phyloP scores from a whole-genome alignment of 2,329 filamentous ascomycete species.

The Colletotrichum cereale region DNA sequence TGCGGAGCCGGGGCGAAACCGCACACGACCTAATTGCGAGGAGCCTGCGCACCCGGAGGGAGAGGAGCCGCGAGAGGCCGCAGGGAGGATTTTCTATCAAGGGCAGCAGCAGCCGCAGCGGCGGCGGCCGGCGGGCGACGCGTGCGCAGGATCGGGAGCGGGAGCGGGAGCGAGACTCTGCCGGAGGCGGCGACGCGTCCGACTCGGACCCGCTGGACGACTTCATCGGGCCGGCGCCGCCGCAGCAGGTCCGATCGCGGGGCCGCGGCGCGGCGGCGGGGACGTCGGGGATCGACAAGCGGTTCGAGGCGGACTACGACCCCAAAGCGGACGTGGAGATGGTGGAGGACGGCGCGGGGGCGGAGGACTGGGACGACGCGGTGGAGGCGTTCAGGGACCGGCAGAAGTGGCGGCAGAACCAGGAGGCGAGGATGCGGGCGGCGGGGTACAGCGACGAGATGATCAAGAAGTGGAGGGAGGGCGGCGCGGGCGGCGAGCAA shows the following conservation, averaged over 20 bases:
- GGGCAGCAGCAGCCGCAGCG: slow-evolving; percentile 15
- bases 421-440: slow-evolving; percentile 79
- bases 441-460: slow-evolving; percentile 85
- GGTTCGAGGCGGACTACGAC: slow-evolving; percentile 78
- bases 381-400: slow-evolving; percentile 84
- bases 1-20: slow-evolving; percentile 30
- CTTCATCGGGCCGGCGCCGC: slow-evolving; percentile 80
- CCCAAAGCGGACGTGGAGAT: slow-evolving; percentile 67
- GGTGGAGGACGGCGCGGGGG: slow-evolving; percentile 59
- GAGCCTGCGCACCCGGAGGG: background rate
- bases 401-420: slow-evolving; percentile 81
- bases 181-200: slow-evolving; percentile 44
- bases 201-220: slow-evolving; percentile 81
- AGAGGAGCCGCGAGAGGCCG: slow-evolving; percentile 14
- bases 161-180: slow-evolving; percentile 38
- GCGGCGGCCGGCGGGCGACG: slow-evolving; percentile 1
- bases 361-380: slow-evolving; percentile 79
- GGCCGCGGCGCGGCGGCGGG: slow-evolving; percentile 77
- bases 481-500: slow-evolving; percentile 56
- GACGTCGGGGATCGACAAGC: slow-evolving; percentile 79
- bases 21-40: slow-evolving; percentile 14
- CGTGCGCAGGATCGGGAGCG: background rate
- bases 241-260: slow-evolving; percentile 65
- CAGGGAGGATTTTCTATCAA: slow-evolving; percentile 10
- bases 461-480: slow-evolving; percentile 78